Base-by-base conservation (phyloP, 202 grass and related monocot genomes). In the Panicum virgatum region DNA sequence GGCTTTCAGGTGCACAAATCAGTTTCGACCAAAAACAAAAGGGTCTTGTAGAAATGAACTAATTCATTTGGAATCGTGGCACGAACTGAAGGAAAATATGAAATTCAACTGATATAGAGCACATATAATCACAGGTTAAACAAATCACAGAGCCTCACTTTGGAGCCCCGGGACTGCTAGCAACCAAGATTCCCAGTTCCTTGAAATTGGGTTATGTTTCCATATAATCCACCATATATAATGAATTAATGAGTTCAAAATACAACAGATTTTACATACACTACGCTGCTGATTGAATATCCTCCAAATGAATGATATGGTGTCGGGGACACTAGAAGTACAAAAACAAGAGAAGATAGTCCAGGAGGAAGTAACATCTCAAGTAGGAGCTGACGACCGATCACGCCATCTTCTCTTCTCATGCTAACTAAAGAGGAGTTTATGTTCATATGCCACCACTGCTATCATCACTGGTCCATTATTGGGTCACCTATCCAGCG, bases 211-310 rank as follows among this genome's bases (percentile, higher is more conserved):
- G 22, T 65, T 73, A 48, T 66, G 65, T 47, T 76, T 20, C 86
- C 86, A 80, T 75, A 84, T 75, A 69, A 85, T 72, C 38, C 56
- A 70, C 18, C 65, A 57, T 47, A 89, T 71, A 54, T 46, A 51
- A 38, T n/a, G n/a, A n/a, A n/a, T n/a, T n/a, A n/a, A n/a, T 56
- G n/a, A 57, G 57, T 39, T 82, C 34, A 73, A 82, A 62, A 40
- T 79, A 77, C 67, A 79, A 78, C 66, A 42, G 61, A 86, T 82
- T 85, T 58, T 89, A 85, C 72, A 86, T 86, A 86, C 60, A 73
- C 66, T 72, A 51, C 39, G 26, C 32, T 82, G 10, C 30, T 26
- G 66, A 78, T 66, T 60, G 45, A 39, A 82, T 71, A 67, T 78
- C 65, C 32, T 27, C 30, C 59, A 81, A 61, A 86, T 57, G 73